Conservation (phyloP, 2,329 filamentous ascomycete genomes). For the Fusarium foetens region DNA sequence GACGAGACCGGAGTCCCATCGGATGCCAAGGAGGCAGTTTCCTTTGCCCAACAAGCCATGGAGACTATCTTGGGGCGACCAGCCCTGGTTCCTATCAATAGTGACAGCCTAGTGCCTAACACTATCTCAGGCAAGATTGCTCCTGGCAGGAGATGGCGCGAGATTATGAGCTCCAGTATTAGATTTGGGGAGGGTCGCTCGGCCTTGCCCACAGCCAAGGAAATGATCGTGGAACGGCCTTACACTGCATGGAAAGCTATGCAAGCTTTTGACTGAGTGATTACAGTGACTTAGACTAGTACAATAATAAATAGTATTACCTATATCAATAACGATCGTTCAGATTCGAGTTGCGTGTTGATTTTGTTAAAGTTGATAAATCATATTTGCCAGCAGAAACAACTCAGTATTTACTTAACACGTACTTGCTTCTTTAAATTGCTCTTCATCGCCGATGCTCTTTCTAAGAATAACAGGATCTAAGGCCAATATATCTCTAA, state of each 20-base stretch:
- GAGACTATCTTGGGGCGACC: slow-evolving; percentile 65
- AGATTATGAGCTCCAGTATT: background rate
- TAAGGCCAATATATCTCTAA: too few relatives aligned
- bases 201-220: background rate
- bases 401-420: background rate
- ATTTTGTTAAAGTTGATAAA: background rate
- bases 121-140: slow-evolving; percentile 12
- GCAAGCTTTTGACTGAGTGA: background rate
- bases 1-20: slow-evolving; percentile 66
- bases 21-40: slow-evolving; percentile 60
- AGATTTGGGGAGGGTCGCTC: background rate
- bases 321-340: background rate
- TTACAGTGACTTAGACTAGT: background rate
- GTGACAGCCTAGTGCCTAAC: slow-evolving; percentile 1
- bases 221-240: slow-evolving; percentile 1
- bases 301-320: background rate
- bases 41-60: slow-evolving; percentile 68
- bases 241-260: slow-evolving; percentile 12
- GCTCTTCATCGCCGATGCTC: too few relatives aligned
- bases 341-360: background rate
- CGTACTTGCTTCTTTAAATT: too few relatives aligned
- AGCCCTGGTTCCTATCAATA: slow-evolving; percentile 7
- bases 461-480: too few relatives aligned
- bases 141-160: slow-evolving; percentile 5
- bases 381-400: background rate